Conservation (phyloP, 805 yeast genomes). For the Cyberlindnera suaveolens region DNA sequence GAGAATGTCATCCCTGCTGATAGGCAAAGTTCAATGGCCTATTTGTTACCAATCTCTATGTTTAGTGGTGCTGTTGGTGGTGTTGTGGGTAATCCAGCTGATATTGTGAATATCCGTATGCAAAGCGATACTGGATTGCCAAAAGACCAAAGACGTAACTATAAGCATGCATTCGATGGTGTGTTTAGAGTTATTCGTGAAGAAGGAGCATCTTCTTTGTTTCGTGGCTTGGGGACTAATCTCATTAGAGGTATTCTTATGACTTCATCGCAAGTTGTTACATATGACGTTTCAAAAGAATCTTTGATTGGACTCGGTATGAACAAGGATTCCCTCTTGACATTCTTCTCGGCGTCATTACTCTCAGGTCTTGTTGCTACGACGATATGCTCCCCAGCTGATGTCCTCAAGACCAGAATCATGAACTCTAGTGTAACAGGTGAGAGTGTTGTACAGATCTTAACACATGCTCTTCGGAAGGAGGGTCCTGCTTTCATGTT, state of each 20-base stretch:
- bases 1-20: conserved; percentile 40
- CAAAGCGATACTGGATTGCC: conserved; percentile 79
- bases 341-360: conserved; percentile 75
- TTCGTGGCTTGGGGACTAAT: conserved; percentile 75
- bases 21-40: conserved; percentile 47
- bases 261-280: conserved; percentile 89
- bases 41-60: conserved; percentile 74
- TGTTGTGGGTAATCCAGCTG: conserved; percentile 82
- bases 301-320: conserved; percentile 46
- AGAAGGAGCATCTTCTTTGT: conserved; percentile 55
- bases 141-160: conserved; percentile 57
- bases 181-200: conserved; percentile 48
- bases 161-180: conserved; percentile 76
- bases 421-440: conserved; percentile 53
- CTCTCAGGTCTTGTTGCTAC: conserved; percentile 86
- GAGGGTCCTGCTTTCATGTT: conserved; percentile 82
- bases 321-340: conserved; percentile 55
- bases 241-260: conserved; percentile 74
- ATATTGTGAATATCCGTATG: conserved; percentile 84
- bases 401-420: conserved; percentile 81
- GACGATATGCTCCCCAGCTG: conserved; percentile 89
- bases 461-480: conserved; percentile 46
- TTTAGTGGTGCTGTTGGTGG: conserved; percentile 83
- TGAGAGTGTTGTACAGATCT: conserved; percentile 43
- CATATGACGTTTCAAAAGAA: conserved; percentile 71